Evolutionary conservation across 2,329 filamentous ascomycete genomes (phyloP).

Genomic region (Parastagonospora nodorum): DNA sequence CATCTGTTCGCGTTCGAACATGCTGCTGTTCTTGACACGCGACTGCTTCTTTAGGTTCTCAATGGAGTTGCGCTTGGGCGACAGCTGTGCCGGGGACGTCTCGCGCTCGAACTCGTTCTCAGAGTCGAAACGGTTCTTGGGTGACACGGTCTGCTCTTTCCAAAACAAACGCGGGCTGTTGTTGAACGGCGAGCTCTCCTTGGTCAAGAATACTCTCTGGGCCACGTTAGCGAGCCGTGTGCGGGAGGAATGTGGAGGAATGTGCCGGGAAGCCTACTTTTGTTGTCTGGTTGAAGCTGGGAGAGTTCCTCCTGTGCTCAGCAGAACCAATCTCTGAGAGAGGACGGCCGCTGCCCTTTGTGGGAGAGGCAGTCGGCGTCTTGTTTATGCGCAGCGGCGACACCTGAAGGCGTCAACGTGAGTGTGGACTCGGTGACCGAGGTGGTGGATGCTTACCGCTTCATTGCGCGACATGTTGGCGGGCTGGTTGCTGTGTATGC

Average conservation of each 20-base stretch:
- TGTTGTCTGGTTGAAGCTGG: slow-evolving; percentile 78
- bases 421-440: slow-evolving; percentile 6
- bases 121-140: slow-evolving; percentile 61
- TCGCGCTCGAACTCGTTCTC: slow-evolving; percentile 68
- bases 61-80: slow-evolving; percentile 83
- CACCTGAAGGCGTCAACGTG: slow-evolving; percentile 57
- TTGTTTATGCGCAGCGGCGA: slow-evolving; percentile 82
- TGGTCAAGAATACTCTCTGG: slow-evolving; percentile 71
- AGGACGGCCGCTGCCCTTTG: slow-evolving; percentile 66
- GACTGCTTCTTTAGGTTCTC: slow-evolving; percentile 94
- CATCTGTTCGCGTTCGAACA: slow-evolving; percentile 90
- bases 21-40: slow-evolving; percentile 96
- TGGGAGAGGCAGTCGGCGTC: slow-evolving; percentile 64
- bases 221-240: slow-evolving; percentile 26
- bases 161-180: slow-evolving; percentile 88
- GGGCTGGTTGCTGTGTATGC: slow-evolving; percentile 21
- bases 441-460: slow-evolving; percentile 39
- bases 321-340: slow-evolving; percentile 88
- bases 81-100: slow-evolving; percentile 64
- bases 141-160: slow-evolving; percentile 74
- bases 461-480: slow-evolving; percentile 47
- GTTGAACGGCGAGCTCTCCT: slow-evolving; percentile 75
- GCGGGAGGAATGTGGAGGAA: slow-evolving; percentile 9
- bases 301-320: slow-evolving; percentile 87
- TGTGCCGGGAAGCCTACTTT: slow-evolving; percentile 60